Evolutionary conservation across 2,329 filamentous ascomycete species (phyloP).

Genomic region (Penicillium sp.): DNA sequence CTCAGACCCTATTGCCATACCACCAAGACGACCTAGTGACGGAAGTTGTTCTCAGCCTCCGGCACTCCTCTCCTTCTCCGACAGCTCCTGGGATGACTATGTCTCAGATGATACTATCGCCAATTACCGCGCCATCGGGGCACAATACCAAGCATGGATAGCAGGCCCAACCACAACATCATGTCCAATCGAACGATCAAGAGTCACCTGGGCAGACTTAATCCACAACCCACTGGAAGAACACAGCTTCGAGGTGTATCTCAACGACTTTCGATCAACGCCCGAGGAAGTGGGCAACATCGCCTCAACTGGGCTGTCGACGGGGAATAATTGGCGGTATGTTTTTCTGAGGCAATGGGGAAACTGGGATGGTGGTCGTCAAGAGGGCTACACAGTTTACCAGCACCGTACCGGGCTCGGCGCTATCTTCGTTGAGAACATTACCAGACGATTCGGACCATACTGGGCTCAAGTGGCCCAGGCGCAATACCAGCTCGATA

Average conservation of each 20-base stretch:
- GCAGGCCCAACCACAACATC: not conserved
- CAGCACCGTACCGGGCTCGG: not conserved
- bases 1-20: not conserved
- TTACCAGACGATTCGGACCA: not conserved
- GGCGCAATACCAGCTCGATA: not conserved
- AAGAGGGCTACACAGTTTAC: not conserved
- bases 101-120: not conserved
- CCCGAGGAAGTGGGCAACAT: not conserved
- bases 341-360: not conserved
- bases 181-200: not conserved
- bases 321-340: not conserved
- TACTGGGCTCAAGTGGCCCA: not conserved
- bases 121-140: not conserved
- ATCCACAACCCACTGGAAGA: not conserved
- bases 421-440: conserved; percentile 1
- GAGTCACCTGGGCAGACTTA: not conserved
- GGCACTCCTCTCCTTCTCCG: not conserved
- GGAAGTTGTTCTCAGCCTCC: not conserved
- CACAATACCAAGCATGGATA: conserved; percentile 3
- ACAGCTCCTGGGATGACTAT: not conserved
- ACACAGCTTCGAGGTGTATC: not conserved
- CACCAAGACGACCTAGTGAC: not conserved
- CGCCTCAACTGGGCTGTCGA: not conserved
- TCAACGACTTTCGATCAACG: not conserved
- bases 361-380: not conserved